Conservation (phyloP, 2,329 filamentous ascomycete genomes). For the Aureobasidium sp. region DNA sequence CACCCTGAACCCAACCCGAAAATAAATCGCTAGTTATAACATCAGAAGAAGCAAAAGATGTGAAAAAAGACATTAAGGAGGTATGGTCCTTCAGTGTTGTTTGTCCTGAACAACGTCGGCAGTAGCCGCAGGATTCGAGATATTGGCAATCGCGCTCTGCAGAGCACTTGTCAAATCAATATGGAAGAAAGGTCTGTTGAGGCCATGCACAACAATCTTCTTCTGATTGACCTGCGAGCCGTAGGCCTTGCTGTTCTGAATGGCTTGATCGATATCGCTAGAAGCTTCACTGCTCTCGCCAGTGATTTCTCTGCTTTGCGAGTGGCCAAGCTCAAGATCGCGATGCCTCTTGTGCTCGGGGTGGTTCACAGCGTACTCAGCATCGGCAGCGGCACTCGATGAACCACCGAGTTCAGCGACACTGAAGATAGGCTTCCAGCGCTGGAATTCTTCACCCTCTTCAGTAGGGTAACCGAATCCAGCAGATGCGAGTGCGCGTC, state of each 20-base stretch:
- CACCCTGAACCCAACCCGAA: neutral
- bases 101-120: conserved; percentile 9
- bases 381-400: conserved; percentile 59
- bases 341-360: conserved; percentile 27
- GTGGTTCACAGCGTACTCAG: conserved; percentile 56
- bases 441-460: conserved; percentile 44
- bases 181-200: conserved; percentile 89
- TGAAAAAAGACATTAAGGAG: neutral
- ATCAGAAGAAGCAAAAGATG: neutral
- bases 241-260: conserved; percentile 40
- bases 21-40: neutral
- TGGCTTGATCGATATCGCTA: conserved; percentile 23
- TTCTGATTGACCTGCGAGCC: conserved; percentile 25
- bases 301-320: conserved; percentile 19
- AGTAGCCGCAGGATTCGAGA: conserved; percentile 25
- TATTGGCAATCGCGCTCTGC: conserved; percentile 76
- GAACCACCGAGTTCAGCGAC: conserved; percentile 76
- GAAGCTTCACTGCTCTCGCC: conserved; percentile 21
- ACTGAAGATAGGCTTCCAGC: conserved; percentile 93
- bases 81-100: neutral
- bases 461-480: conserved; percentile 78
- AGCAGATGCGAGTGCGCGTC: conserved; percentile 75
- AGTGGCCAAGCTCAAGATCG: conserved; percentile 25
- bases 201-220: conserved; percentile 67
- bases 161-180: conserved; percentile 83